Percentiles rank a stretch among this genome's conserved stretches.
Conservation (phyloP, 345 rosid species). For the Cardamine chenopodiifolia region DNA sequence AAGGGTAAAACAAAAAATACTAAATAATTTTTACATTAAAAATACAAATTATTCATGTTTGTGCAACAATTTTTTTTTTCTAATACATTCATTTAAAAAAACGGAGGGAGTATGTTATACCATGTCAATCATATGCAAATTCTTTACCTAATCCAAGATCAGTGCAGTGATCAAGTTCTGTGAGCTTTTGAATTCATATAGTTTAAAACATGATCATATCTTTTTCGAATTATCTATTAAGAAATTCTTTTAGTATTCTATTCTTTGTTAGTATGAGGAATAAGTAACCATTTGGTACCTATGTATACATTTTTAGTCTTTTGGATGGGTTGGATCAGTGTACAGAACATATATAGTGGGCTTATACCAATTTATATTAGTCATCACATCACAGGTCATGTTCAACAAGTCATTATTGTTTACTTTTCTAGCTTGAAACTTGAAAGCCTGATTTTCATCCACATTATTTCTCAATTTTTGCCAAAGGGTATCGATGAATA, state of each 20-base stretch:
- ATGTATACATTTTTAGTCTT: not conserved
- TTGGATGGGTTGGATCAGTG: not conserved
- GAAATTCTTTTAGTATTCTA: not conserved
- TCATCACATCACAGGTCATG: not conserved
- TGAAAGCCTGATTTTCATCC: constrained; percentile 4
- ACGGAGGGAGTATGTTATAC: no score
- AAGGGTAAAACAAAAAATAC: no score
- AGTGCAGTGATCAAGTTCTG: constrained; percentile 9
- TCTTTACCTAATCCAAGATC: constrained; percentile 6
- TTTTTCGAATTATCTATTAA: not conserved
- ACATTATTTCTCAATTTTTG: not conserved
- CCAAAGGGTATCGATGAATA: not conserved
- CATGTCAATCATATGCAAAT: constrained; percentile 26
- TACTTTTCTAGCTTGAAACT: not conserved
- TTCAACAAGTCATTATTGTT: not conserved
- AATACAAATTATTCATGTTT: no score
- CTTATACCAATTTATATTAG: not conserved
- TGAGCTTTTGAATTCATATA: not conserved
- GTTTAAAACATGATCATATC: not conserved
- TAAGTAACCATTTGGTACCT: not conserved
- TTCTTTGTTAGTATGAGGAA: not conserved
- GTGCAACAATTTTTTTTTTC: no score
- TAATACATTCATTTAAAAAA: no score
- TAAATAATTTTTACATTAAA: no score
- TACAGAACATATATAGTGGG: not conserved